Conservation (phyloP, 306 rosid genomes). For the Argentina anserina region DNA sequence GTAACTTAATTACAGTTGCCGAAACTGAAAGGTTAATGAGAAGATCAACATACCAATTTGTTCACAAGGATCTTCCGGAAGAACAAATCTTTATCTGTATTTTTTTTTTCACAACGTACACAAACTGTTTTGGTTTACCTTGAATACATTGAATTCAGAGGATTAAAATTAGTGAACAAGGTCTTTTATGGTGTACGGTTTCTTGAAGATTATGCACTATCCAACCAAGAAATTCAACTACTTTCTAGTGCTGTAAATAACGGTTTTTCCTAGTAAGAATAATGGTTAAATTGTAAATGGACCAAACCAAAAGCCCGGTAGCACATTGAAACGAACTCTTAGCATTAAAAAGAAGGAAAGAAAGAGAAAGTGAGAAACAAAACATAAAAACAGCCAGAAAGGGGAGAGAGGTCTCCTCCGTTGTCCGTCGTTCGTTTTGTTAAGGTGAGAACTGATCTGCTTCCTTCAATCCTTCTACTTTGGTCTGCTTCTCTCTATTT, state of each 20-base stretch:
- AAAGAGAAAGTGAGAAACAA: neutral
- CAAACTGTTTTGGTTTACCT: neutral
- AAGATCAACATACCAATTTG: neutral
- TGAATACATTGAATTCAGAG: neutral
- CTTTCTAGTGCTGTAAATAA: no score
- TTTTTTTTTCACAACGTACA: neutral
- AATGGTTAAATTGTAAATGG: no score
- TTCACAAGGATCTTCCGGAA: neutral
- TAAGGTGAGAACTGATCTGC: neutral
- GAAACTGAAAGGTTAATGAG: neutral
- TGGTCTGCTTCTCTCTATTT: neutral
- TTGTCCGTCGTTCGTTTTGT: neutral
- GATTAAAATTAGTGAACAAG: neutral
- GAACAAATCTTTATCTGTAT: neutral
- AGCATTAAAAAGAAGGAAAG: no score
- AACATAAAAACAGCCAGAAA: neutral
- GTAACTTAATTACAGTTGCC: neutral
- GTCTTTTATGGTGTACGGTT: neutral
- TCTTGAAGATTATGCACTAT: neutral
- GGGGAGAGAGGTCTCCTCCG: neutral
- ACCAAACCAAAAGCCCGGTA: no score
- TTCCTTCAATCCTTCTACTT: neutral
- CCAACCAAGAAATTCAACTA: neutral
- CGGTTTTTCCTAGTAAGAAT: no score
- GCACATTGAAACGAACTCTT: no score